A percentile compares a stretch with the other conserved stretches of the same genome.
phyloP scores from a whole-genome alignment of 257 asterid genomes.

The Handroanthus guayacan region DNA sequence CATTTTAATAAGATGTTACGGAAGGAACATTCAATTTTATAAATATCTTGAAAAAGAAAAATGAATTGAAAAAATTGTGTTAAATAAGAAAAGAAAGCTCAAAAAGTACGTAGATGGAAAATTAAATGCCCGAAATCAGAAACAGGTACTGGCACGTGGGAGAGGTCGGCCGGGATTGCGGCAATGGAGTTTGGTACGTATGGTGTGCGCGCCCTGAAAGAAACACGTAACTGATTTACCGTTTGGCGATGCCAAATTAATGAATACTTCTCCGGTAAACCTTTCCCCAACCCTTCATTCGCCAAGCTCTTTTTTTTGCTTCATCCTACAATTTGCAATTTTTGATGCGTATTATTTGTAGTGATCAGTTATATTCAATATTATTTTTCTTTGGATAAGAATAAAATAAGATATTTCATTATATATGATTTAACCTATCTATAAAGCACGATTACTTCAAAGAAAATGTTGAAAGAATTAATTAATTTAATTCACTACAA shows the following conservation, averaged over 20 bases:
- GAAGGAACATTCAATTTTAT: slow-evolving; percentile 4
- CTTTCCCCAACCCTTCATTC: slow-evolving; percentile 39
- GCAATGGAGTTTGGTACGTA: slow-evolving; percentile 46
- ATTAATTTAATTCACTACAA: too few relatives aligned
- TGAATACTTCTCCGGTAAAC: slow-evolving; percentile 30
- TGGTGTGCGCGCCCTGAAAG: slow-evolving; percentile 51
- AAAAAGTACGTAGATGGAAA: slow-evolving; percentile 34
- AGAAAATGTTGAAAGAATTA: too few relatives aligned
- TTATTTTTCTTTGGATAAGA: neutral
- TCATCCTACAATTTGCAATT: neutral
- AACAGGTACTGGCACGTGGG: slow-evolving; percentile 47
- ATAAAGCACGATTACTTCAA: neutral
- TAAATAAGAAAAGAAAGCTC: neutral
- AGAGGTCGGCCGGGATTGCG: slow-evolving; percentile 37
- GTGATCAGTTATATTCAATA: neutral
- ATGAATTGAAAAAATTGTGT: neutral
- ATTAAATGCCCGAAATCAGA: slow-evolving; percentile 35
- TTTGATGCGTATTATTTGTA: neutral
- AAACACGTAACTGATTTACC: slow-evolving; percentile 64
- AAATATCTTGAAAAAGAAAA: neutral
- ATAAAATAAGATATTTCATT: neutral
- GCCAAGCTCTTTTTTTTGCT: slow-evolving; percentile 27
- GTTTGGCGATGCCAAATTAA: slow-evolving; percentile 44
- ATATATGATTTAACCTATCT: neutral
- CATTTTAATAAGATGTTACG: too few relatives aligned